Evolutionary conservation across 2,329 filamentous ascomycete species (phyloP).

Genomic region (Aureobasidium vineae): DNA sequence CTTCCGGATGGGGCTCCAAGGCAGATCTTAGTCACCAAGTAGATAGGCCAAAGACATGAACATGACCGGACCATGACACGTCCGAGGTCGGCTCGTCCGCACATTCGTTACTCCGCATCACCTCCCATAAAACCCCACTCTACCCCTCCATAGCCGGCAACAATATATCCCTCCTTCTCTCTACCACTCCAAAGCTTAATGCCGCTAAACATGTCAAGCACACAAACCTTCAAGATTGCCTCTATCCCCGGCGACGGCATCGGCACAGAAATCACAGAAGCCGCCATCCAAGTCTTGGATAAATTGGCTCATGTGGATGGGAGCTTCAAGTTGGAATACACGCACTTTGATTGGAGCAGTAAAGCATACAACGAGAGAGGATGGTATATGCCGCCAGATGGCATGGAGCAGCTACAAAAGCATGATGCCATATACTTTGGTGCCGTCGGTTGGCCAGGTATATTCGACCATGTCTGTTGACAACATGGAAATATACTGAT

Average conservation of each 20-base stretch:
- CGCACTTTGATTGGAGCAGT: constrained; percentile 52
- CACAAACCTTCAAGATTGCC: constrained; percentile 51
- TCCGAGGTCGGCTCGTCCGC: constrained; percentile 12
- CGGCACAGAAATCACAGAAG: constrained; percentile 60
- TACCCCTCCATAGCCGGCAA: constrained; percentile 16
- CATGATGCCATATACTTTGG: constrained; percentile 60
- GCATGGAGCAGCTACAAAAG: constrained; percentile 50
- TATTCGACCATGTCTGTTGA: not conserved
- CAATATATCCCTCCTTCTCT: not conserved
- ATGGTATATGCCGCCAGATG: constrained; percentile 54
- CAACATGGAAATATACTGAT: constrained; percentile 10
- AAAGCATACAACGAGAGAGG: constrained; percentile 52
- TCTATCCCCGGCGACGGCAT: constrained; percentile 65
- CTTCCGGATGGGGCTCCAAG: too few relatives aligned
- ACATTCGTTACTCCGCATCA: constrained; percentile 12
- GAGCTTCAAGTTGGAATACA: constrained; percentile 53
- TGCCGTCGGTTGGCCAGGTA: constrained; percentile 57
- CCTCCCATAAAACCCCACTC: constrained; percentile 8
- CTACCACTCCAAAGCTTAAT: not conserved
- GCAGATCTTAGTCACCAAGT: not conserved
- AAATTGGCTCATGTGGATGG: constrained; percentile 47
- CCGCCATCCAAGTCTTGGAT: constrained; percentile 51
- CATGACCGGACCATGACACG: not conserved
- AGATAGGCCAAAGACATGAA: not conserved
- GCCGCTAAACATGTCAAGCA: not conserved